Percentiles rank a stretch among this genome's conserved stretches.
Conservation (phyloP, 2,329 filamentous ascomycete genomes). For the Curvularia sp. region DNA sequence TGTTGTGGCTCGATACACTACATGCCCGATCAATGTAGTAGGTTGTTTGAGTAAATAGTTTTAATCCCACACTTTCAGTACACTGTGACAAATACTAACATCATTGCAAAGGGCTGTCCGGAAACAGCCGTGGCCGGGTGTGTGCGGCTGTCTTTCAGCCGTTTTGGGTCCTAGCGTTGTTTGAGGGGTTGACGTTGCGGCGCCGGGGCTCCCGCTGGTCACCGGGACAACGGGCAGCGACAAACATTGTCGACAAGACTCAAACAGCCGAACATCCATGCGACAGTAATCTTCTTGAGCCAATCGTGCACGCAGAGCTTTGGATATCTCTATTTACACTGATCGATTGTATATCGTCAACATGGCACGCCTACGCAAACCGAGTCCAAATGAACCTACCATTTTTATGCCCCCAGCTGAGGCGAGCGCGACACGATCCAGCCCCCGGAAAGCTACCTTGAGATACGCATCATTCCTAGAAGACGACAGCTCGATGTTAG, state of each 20-base stretch:
- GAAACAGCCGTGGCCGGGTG: background rate
- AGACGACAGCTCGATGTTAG: slow-evolving; percentile 30
- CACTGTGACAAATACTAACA: too few relatives aligned
- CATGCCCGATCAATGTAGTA: too few relatives aligned
- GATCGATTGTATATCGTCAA: slow-evolving; percentile 7
- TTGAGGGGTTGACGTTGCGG: slow-evolving; percentile 2
- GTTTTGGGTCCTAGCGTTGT: background rate
- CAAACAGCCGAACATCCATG: slow-evolving; percentile 13
- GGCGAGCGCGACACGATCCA: slow-evolving; percentile 31
- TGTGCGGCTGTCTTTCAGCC: background rate
- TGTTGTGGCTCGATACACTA: too few relatives aligned
- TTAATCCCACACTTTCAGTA: too few relatives aligned
- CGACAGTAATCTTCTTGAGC: slow-evolving; percentile 12
- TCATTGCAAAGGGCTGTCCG: background rate
- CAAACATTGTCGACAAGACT: slow-evolving; percentile 17
- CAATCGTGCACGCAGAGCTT: slow-evolving; percentile 9
- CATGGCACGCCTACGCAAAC: slow-evolving; percentile 49
- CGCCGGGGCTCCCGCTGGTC: slow-evolving; percentile 9
- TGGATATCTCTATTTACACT: slow-evolving; percentile 8
- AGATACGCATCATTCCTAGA: slow-evolving; percentile 23
- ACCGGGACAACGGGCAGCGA: slow-evolving; percentile 19
- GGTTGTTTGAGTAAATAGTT: too few relatives aligned
- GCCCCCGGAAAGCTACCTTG: slow-evolving; percentile 37
- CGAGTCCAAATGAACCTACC: slow-evolving; percentile 35
- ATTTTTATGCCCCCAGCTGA: slow-evolving; percentile 28